These are phyloP conservation scores for Yarrowia galli DNA, from an alignment of 1,139 yeast species.

Conservation along the genomic window DNA sequence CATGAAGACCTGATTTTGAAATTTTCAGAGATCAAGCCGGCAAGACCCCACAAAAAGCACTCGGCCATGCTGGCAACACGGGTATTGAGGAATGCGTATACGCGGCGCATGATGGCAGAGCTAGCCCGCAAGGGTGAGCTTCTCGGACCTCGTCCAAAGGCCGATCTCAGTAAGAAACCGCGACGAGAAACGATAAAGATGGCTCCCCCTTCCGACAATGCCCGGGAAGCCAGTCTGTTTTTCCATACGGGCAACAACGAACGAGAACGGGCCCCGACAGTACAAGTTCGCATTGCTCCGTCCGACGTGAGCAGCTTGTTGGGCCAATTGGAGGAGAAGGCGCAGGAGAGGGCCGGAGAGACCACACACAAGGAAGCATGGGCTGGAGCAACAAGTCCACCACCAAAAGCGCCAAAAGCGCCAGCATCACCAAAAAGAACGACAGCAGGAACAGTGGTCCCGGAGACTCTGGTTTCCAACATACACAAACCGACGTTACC, in stretches of 20 bases:
- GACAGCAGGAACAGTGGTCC: neutral
- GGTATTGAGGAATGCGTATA: slow-evolving; percentile 36
- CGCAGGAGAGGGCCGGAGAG: neutral
- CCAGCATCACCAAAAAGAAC: neutral
- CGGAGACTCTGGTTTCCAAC: no score
- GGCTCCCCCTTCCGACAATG: slow-evolving; percentile 9
- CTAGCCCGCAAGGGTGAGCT: slow-evolving; percentile 33
- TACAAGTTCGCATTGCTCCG: neutral
- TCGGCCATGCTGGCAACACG: slow-evolving; percentile 31
- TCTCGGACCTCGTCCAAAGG: slow-evolving; percentile 18
- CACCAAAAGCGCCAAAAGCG: neutral
- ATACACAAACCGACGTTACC: neutral
- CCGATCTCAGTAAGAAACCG: slow-evolving; percentile 6
- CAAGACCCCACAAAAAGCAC: neutral
- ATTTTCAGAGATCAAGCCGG: slow-evolving; percentile 26
- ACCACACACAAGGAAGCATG: neutral
- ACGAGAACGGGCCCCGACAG: slow-evolving; percentile 1
- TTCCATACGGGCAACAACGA: neutral
- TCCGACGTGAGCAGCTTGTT: neutral
- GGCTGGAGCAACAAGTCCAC: neutral
- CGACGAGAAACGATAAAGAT: slow-evolving; percentile 12
- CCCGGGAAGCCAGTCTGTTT: slow-evolving; percentile 13
- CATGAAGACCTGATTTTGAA: slow-evolving; percentile 16
- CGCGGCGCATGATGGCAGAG: slow-evolving; percentile 32
- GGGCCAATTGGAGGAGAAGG: slow-evolving; percentile 14